These are phyloP conservation scores for Rutstroemia sp. DNA, from an alignment of 2,329 filamentous ascomycete species.

Conservation along the genomic window DNA sequence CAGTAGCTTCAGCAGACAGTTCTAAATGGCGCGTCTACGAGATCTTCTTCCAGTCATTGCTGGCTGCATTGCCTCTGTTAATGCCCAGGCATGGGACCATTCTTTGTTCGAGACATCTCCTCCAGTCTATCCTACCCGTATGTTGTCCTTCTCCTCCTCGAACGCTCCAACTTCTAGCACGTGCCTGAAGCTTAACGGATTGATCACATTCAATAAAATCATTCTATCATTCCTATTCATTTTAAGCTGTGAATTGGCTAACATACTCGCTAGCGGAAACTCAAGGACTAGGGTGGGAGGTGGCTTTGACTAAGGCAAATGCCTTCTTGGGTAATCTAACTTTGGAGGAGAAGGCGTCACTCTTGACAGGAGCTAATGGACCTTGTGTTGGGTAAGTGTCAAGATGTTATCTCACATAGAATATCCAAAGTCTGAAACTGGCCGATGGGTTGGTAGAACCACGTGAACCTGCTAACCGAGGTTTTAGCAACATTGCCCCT, in stretches of 20 bases:
- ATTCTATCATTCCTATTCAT: too few species aligned
- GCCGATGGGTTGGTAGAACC: too few species aligned
- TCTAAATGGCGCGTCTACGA: conserved; percentile 4
- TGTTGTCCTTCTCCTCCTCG: neutral
- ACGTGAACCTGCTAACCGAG: neutral
- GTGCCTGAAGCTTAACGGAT: too few species aligned
- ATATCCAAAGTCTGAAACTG: neutral
- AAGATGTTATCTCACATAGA: neutral
- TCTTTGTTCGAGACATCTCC: conserved; percentile 9
- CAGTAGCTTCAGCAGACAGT: neutral
- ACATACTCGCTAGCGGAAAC: conserved; percentile 25
- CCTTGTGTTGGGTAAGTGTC: conserved; percentile 13
- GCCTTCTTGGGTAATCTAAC: conserved; percentile 65
- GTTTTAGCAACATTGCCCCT: conserved; percentile 18
- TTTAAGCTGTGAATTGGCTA: neutral
- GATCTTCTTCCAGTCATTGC: conserved; percentile 1
- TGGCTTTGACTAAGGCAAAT: conserved; percentile 62
- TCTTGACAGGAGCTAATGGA: conserved; percentile 16
- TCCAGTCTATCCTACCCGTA: conserved; percentile 24
- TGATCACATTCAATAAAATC: too few species aligned
- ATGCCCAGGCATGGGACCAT: conserved; percentile 3
- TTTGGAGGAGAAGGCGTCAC: conserved; percentile 60
- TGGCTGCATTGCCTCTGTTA: conserved; percentile 3
- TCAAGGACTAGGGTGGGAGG: conserved; percentile 43
- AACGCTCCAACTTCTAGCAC: neutral